Evolutionary conservation across 2,329 filamentous ascomycete genomes (phyloP).

Genomic region (Beauveria asiatica): DNA sequence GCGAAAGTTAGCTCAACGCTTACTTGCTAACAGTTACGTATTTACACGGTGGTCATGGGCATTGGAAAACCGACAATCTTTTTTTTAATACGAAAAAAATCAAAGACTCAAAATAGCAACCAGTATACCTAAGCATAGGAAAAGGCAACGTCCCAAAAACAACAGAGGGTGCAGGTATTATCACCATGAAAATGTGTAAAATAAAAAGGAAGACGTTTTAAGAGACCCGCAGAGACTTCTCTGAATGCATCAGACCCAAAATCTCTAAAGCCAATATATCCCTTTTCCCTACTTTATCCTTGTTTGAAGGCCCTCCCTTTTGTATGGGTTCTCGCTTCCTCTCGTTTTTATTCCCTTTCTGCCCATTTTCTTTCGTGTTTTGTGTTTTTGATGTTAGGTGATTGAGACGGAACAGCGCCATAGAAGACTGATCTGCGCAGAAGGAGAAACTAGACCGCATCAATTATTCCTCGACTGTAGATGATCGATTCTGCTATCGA

Average conservation of each 20-base stretch:
- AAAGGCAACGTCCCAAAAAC: neutral
- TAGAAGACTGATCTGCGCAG: neutral
- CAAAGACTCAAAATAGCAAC: slow-evolving; percentile 9
- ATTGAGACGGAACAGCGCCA: neutral
- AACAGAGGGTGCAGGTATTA: neutral
- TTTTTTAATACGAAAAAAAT: neutral
- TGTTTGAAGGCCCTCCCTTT: neutral
- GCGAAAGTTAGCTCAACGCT: too few species aligned
- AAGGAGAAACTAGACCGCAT: neutral
- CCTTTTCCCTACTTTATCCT: neutral
- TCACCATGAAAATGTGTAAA: slow-evolving; percentile 8
- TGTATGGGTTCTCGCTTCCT: neutral
- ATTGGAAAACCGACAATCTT: neutral
- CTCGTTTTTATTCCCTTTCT: neutral
- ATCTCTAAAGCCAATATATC: slow-evolving; percentile 1
- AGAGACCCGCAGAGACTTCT: neutral
- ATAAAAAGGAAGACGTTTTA: slow-evolving; percentile 4
- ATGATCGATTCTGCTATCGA: neutral
- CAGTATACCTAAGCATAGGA: slow-evolving; percentile 2
- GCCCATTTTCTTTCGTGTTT: neutral
- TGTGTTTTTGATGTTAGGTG: neutral
- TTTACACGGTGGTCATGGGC: too few species aligned
- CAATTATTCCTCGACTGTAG: neutral
- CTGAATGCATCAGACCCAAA: neutral
- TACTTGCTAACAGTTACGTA: neutral